Conservation (phyloP, 176 grass and related monocot genomes). For the Aegilops umbellulata region DNA sequence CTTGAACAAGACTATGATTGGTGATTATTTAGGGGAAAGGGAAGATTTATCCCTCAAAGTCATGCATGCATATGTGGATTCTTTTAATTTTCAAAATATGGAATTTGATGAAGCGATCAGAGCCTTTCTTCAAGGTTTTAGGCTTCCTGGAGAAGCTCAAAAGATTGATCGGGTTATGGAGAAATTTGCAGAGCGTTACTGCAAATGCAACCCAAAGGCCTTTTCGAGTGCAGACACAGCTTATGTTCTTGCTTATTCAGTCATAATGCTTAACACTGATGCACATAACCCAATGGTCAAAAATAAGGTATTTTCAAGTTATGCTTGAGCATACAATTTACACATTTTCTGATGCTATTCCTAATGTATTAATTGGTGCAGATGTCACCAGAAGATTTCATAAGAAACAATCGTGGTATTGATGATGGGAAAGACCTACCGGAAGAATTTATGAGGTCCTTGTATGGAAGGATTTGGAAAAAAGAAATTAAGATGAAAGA, state of each 20-base stretch:
- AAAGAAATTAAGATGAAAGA: constrained; percentile 99
- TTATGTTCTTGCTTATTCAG: constrained; percentile 98
- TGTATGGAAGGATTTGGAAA: constrained; percentile 91
- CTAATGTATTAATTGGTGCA: constrained; percentile 46
- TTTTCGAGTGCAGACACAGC: constrained; percentile 99
- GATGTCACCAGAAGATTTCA: constrained; percentile 99
- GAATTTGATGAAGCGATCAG: constrained; percentile 97
- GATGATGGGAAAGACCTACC: constrained; percentile 96
- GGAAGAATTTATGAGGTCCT: constrained; percentile 97
- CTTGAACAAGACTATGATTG: constrained; percentile 95
- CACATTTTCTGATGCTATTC: constrained; percentile 11
- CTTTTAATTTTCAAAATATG: constrained; percentile 92
- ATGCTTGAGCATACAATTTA: constrained; percentile 18
- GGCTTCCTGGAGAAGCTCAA: constrained; percentile 97
- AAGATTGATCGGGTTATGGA: constrained; percentile 98
- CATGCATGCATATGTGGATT: constrained; percentile 99
- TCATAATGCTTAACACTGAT: constrained; percentile 98
- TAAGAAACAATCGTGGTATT: constrained; percentile 95
- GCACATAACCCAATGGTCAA: constrained; percentile 98
- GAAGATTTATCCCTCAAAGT: constrained; percentile 92
- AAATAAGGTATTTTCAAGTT: constrained; percentile 70
- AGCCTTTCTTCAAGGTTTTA: constrained; percentile 85
- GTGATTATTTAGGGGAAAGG: constrained; percentile 98
- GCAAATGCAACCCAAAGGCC: constrained; percentile 92
- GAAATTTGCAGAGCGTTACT: constrained; percentile 94